Evolutionary conservation across 345 rosid genomes (phyloP), one percentile per base, ranked within the genome.

Genomic region (Xanthoceras sorbifolium): DNA sequence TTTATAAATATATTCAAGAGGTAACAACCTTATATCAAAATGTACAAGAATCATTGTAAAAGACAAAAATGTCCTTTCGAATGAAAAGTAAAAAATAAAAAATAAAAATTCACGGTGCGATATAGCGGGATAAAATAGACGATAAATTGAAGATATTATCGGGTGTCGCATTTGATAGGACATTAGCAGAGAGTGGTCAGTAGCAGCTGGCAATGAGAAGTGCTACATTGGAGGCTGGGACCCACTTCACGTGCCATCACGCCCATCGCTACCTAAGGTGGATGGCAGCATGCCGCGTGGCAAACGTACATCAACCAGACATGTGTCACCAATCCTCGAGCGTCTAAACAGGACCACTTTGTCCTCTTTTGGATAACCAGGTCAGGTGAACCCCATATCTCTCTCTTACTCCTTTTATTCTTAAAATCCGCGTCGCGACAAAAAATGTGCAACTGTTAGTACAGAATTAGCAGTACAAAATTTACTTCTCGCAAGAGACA

Each of bases 231-330:
- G 23, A 79, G 79, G 4, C 3, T 3, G 85, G 85, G 79, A 44
- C 87, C 83, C 66, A 73, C 77, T 75, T 86, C 89, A 87, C 88
- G 89, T 87, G 93, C 79, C 52, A 69, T 70, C 87, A 71, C 76
- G 75, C 76, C 67, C 73, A 8, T 9, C 20, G 15, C 9, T 2
- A 50, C 14, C 9, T 2, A 46, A 14, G 14, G 44, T 9, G 28
- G 62, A 77, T 15, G 9, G 17, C 17, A 9, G 4, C 4, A 40
- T 0, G 85, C 79, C 88, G 82, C 83, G 85, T 85, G 82, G 60
- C 6, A 3, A 0, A 0, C 8, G 12, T 8, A 22, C 40, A 5
- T 38, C 0, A 3, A 0, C 6, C 0, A 0, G 8, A 71, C 88
- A 86, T 84, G 82, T 74, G 88, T 82, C 81, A n/a, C 3, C 3